Evolutionary conservation across 148 eudicot genomes (phyloP).

Genomic region (Oxyria digyna): DNA sequence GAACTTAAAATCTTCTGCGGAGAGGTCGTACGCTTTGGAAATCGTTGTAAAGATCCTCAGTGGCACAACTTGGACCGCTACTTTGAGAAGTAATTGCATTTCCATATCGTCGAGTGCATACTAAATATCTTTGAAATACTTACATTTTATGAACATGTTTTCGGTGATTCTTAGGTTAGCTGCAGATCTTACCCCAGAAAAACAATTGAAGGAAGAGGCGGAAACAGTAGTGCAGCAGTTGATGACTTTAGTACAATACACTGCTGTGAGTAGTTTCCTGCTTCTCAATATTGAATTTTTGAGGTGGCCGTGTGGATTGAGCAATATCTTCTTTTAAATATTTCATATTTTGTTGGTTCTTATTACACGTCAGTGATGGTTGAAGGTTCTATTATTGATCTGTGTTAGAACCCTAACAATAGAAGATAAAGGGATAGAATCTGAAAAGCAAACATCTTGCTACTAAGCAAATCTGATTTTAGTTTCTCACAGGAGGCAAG

Average conservation of each 20-base stretch:
- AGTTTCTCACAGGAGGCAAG: too few species aligned
- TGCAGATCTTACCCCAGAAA: slow-evolving; percentile 58
- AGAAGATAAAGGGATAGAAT: too few species aligned
- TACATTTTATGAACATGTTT: background rate
- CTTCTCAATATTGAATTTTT: background rate
- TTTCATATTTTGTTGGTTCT: background rate
- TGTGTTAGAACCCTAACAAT: too few species aligned
- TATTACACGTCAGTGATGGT: background rate
- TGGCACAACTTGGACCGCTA: slow-evolving; percentile 98
- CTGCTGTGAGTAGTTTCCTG: slow-evolving; percentile 62
- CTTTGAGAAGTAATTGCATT: slow-evolving; percentile 65
- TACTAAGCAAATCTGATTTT: too few species aligned
- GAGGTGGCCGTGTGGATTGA: background rate
- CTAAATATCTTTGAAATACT: background rate
- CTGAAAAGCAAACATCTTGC: too few species aligned
- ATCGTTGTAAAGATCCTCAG: slow-evolving; percentile 98
- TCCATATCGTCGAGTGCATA: background rate
- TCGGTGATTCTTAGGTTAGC: slow-evolving; percentile 27
- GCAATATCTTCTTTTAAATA: background rate
- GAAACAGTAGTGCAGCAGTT: slow-evolving; percentile 55
- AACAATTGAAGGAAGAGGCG: slow-evolving; percentile 76
- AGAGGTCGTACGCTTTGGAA: slow-evolving; percentile 96
- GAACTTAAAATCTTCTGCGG: slow-evolving; percentile 17
- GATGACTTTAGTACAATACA: slow-evolving; percentile 69
- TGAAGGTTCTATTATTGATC: background rate